Percentiles rank a stretch among this genome's conserved stretches.
Conservation (phyloP, 345 rosid genomes). For the Populus ilicifolia region DNA sequence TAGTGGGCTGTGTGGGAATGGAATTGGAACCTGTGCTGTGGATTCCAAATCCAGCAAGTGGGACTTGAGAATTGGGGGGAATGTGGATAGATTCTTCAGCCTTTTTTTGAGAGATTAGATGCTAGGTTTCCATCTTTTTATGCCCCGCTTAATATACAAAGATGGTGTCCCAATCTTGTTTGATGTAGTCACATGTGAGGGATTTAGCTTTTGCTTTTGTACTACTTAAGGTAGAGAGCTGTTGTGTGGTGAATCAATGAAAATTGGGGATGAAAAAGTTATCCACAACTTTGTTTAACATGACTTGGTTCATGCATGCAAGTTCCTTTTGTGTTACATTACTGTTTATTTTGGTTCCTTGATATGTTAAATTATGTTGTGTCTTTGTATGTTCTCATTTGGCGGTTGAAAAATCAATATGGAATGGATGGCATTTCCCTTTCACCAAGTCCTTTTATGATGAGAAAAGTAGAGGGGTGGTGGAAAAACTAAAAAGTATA, state of each 20-base stretch:
- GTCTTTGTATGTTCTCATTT: background rate
- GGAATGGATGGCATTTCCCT: slow-evolving; percentile 2
- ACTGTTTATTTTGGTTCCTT: background rate
- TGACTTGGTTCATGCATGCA: background rate
- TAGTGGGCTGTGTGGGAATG: slow-evolving; percentile 7
- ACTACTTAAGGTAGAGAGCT: background rate
- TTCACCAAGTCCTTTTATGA: background rate
- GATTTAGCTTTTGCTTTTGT: background rate
- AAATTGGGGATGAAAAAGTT: background rate
- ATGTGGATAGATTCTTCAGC: background rate
- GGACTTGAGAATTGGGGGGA: slow-evolving; percentile 10
- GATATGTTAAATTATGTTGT: background rate
- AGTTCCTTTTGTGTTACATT: background rate
- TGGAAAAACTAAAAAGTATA: background rate
- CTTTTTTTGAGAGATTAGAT: background rate
- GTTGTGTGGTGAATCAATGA: background rate
- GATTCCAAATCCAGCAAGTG: slow-evolving; percentile 19
- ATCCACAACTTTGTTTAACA: background rate
- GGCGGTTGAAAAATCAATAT: background rate
- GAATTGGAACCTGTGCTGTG: slow-evolving; percentile 17
- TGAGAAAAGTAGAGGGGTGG: background rate
- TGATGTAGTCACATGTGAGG: background rate
- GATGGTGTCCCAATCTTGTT: background rate
- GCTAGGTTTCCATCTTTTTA: background rate
- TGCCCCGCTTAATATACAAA: background rate